Conservation (phyloP, 179 eudicot species). For the Nepenthes alata region DNA sequence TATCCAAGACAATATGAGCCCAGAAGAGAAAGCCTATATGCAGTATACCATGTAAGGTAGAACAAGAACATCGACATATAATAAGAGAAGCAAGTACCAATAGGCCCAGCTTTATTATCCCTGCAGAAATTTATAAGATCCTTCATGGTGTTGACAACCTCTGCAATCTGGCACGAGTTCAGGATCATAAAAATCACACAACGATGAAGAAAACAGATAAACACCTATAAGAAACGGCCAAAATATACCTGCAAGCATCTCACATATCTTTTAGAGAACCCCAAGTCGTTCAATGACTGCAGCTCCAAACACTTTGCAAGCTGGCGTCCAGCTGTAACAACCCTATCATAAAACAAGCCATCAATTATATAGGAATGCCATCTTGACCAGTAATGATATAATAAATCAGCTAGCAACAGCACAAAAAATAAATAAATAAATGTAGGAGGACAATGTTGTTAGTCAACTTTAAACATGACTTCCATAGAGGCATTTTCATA, state of each 20-base stretch:
- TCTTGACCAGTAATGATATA: too few relatives aligned
- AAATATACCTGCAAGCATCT: conserved; percentile 74
- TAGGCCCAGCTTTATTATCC: conserved; percentile 69
- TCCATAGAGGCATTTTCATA: too few relatives aligned
- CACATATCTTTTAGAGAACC: conserved; percentile 90
- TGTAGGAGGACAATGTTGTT: too few relatives aligned
- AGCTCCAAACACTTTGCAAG: conserved; percentile 73
- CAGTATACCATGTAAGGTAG: neutral
- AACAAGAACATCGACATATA: neutral
- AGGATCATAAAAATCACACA: neutral
- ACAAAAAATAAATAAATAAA: too few relatives aligned
- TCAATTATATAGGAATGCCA: too few relatives aligned
- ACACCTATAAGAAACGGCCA: neutral
- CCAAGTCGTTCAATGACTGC: conserved; percentile 77
- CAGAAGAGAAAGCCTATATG: neutral
- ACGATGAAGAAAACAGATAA: neutral
- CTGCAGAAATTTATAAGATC: conserved; percentile 76
- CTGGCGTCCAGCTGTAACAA: conserved; percentile 75
- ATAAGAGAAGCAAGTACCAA: conserved; percentile 34
- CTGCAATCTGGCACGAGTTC: conserved; percentile 57
- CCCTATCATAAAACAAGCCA: conserved; percentile 29
- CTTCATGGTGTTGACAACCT: conserved; percentile 91
- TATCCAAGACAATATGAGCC: neutral
- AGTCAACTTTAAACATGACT: too few relatives aligned
- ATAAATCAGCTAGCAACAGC: too few relatives aligned